Base-by-base conservation (phyloP, 495 filamentous ascomycete species). In the Aspergillus panamensis region DNA sequence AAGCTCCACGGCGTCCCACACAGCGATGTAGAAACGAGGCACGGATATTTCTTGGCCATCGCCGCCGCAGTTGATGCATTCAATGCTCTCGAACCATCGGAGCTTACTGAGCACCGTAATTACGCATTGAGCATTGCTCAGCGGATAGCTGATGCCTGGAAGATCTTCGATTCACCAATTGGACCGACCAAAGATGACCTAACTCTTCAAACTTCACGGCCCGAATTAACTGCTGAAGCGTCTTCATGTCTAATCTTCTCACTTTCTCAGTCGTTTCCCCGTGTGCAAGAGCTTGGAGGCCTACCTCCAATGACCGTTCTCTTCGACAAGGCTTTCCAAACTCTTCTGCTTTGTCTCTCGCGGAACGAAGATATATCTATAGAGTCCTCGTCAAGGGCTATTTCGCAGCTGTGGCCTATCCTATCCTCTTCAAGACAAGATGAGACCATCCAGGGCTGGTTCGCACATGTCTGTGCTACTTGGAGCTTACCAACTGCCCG, bases 201-300 rank as follows among this genome's bases (percentile, higher is more conserved):
- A 45, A 79, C 73, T 6, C 69, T 73, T 33, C 74, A 74, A 48
- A 67, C 78, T 53, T 80, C 84, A n/a, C 82, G 83, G 5, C 87
- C 88, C 0, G 87, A 91, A 58, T 70, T 91, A 13, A 82, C 87
- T 5, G 82, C 85, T 13, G 89, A 91, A 64, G 83, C 84, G 9
- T 75, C 77, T 12, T 80, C 84, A 48, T 73, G 73, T 42, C 73
- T 91, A 9, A 75, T 89, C 42, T 66, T 68, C 1, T 75, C 71
- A 17, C 71, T 73, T 45, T 69, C 67, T 56, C 64, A 43, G 20
- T 64, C 66, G 51, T 56, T 17, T 47, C 47, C 14, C 60, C 51
- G 5, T 16, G 30, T 25, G 16, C 17, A 47, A 6, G 48, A 25
- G 14, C 44, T 62, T 13, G 29, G 31, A 6, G 30, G 44, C 21